Evolutionary conservation across 768 basidiomycete species (phyloP), one percentile per base, ranked within the genome.

Genomic region (Phanerodontia chrysosporium): DNA sequence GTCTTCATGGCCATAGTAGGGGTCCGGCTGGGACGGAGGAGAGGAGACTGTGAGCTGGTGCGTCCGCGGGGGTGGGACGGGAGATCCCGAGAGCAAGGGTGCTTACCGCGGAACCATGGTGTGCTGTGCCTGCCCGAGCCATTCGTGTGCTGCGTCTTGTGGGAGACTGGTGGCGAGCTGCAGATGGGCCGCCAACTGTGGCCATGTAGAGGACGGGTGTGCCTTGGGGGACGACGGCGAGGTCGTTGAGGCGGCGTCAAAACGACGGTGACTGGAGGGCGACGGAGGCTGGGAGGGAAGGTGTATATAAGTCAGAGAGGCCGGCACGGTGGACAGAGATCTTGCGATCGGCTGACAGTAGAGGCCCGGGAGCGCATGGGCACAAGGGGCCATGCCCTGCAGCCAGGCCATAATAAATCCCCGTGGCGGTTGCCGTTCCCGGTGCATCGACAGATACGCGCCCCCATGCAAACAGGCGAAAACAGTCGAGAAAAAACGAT

Each of bases 1-100:
- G 22, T 75, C 74, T 69, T 91, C 90, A 70, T 95, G 89, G 39
- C 94, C 92, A 58, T 91, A 89, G 71, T 76, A 87, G 0, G 82
- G 83, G 66, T 89, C 85, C 3, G 65, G 59, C 64, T 53, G 63
- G 60, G 22, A 51, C 42, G 56, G 56, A n/a, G n/a, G 39, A 52
- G 45, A 8, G 52, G 22, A 1, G 42, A 22, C n/a, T 6, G 9
- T 24, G 58, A 48, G 63, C 54, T 30, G n/a, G 65, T 51, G 35
- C 55, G 57, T 22, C 24, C 18, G 54, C 49, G 36, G 44, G 25
- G 51, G n/a, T n/a, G n/a, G n/a, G 25, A 49, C 39, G 45, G 32
- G 48, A 57, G 48, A 58, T 55, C 54, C 60, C 46, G 45, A 48
- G 58, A 21, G n/a, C n/a, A n/a, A n/a, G n/a, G 52, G 49, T 46